phyloP scores from a whole-genome alignment of 208 protist species.

The Wallacemonas rigidus region DNA sequence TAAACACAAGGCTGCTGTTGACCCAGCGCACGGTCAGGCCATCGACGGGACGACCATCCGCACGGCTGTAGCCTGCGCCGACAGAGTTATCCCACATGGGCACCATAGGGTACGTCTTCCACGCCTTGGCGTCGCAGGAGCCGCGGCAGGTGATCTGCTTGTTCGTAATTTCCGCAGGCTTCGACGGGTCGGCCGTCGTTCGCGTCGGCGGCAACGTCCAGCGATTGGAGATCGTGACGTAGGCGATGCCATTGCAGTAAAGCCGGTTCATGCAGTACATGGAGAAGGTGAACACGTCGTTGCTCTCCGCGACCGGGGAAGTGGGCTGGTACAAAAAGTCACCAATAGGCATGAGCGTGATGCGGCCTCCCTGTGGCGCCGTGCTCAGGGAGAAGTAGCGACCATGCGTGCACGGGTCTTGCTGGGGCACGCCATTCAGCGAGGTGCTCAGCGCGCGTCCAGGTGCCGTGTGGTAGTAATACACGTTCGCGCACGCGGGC shows the following conservation, averaged over 20 bases:
- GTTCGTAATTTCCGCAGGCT: slow-evolving; percentile 40
- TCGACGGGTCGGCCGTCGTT: slow-evolving; percentile 9
- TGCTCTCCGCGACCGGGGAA: slow-evolving; percentile 26
- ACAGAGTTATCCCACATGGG: slow-evolving; percentile 71
- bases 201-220: slow-evolving; percentile 44
- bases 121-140: slow-evolving; percentile 70
- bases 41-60: slow-evolving; percentile 61
- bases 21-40: slow-evolving; percentile 58
- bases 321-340: slow-evolving; percentile 76
- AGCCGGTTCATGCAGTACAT: slow-evolving; percentile 70
- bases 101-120: slow-evolving; percentile 60
- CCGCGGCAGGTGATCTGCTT: slow-evolving; percentile 69
- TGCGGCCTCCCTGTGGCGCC: slow-evolving; percentile 36
- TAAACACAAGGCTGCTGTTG: slow-evolving; percentile 69
- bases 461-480: slow-evolving; percentile 69
- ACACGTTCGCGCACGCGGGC: slow-evolving; percentile 66
- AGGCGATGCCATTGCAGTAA: slow-evolving; percentile 67
- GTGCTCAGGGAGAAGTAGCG: slow-evolving; percentile 72
- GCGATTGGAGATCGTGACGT: slow-evolving; percentile 58
- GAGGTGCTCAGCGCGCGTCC: slow-evolving; percentile 56
- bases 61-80: slow-evolving; percentile 44
- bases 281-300: slow-evolving; percentile 62
- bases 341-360: slow-evolving; percentile 57
- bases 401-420: slow-evolving; percentile 64
- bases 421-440: slow-evolving; percentile 52